Evolutionary conservation across 768 basidiomycete species (phyloP).

Genomic region (Steccherinum ochraceum): DNA sequence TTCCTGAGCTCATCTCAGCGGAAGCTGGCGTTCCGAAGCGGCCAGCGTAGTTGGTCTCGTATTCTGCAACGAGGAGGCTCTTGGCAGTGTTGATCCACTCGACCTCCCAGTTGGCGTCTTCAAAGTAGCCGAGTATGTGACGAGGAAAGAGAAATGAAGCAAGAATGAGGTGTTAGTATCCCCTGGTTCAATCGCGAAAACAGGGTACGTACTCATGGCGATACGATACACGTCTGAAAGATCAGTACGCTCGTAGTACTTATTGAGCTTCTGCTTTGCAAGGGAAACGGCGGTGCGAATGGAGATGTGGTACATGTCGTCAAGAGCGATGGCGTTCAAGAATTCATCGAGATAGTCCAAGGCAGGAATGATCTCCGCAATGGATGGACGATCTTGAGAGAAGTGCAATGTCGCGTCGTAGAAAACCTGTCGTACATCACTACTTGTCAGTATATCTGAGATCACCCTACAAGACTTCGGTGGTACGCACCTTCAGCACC

Average conservation of each 20-base stretch:
- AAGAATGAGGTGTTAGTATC: background rate
- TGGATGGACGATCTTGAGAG: constrained; percentile 13
- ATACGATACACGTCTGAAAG: constrained; percentile 19
- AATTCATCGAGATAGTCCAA: constrained; percentile 29
- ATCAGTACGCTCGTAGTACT: constrained; percentile 26
- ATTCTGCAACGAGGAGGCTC: constrained; percentile 14
- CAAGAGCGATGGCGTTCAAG: constrained; percentile 12
- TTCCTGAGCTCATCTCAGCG: background rate
- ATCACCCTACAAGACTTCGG: background rate
- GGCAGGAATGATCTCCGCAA: constrained; percentile 30
- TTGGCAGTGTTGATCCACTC: constrained; percentile 24
- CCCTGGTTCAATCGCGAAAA: background rate
- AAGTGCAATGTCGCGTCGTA: constrained; percentile 1
- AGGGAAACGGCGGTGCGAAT: constrained; percentile 23
- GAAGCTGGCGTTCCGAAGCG: background rate
- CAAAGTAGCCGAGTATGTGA: constrained; percentile 23
- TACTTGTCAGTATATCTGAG: background rate
- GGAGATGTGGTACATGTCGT: constrained; percentile 9
- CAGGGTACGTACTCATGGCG: constrained; percentile 20
- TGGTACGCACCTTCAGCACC: constrained; percentile 19
- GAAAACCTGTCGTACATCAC: background rate
- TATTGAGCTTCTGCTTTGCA: constrained; percentile 25
- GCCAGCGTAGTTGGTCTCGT: background rate
- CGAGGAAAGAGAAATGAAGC: constrained; percentile 21
- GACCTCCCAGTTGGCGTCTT: constrained; percentile 13